A percentile compares a stretch with the other conserved stretches of the same genome.
These are phyloP conservation scores for Sporisorium exsertum DNA, from an alignment of 1,284 basidiomycete species.

Conservation along the genomic window DNA sequence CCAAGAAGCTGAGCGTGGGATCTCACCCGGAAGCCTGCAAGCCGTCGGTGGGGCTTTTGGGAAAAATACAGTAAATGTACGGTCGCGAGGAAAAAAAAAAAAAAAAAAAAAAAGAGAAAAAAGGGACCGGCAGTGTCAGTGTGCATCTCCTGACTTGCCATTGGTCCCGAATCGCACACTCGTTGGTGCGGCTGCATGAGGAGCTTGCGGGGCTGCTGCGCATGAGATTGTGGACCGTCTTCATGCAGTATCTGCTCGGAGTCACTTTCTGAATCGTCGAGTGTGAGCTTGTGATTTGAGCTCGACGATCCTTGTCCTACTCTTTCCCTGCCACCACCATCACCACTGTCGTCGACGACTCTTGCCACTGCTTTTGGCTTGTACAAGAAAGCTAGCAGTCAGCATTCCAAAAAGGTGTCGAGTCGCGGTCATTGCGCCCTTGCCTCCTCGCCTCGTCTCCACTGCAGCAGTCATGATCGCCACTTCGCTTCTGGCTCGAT, in stretches of 20 bases:
- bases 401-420: slow-evolving; percentile 1
- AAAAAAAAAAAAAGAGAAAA: no score
- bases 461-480: slow-evolving; percentile 25
- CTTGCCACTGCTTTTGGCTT: slow-evolving; percentile 4
- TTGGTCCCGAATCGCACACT: neutral
- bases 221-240: neutral
- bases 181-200: neutral
- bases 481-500: slow-evolving; percentile 35
- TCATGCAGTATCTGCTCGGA: no score
- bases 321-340: neutral
- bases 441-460: neutral
- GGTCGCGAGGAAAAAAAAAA: no score
- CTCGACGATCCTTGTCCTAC: neutral
- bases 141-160: neutral
- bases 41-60: neutral
- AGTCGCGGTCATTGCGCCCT: neutral
- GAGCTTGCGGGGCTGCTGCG: neutral
- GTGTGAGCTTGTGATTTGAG: neutral
- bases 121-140: neutral
- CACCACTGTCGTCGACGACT: neutral
- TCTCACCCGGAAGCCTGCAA: neutral
- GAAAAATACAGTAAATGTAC: no score
- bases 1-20: neutral
- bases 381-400: slow-evolving; percentile 3
- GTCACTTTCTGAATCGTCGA: no score